phyloP scores from a whole-genome alignment of 345 rosid genomes.

The Ailanthus altissimus region DNA sequence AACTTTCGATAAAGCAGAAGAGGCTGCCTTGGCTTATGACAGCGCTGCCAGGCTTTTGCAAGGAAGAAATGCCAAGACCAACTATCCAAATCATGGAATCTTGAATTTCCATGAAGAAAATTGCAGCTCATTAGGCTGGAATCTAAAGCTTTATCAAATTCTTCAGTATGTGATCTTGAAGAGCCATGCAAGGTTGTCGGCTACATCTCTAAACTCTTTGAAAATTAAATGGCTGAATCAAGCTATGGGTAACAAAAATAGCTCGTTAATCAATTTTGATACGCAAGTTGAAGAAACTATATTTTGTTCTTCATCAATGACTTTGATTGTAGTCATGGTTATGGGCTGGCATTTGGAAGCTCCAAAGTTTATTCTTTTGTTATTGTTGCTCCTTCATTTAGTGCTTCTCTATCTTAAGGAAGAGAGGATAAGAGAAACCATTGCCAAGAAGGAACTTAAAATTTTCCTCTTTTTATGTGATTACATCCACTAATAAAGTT shows the following conservation, averaged over 20 bases:
- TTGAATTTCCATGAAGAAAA: slow-evolving; percentile 19
- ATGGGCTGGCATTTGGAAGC: slow-evolving; percentile 36
- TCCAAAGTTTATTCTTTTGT: slow-evolving; percentile 67
- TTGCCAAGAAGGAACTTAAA: background rate
- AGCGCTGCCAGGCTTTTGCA: slow-evolving; percentile 47
- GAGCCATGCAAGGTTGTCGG: slow-evolving; percentile 34
- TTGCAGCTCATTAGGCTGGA: slow-evolving; percentile 16
- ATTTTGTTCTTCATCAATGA: slow-evolving; percentile 34
- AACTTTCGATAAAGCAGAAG: slow-evolving; percentile 48
- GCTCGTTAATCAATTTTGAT: slow-evolving; percentile 14
- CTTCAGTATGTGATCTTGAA: slow-evolving; percentile 40
- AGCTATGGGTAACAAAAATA: background rate
- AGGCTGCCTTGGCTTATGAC: slow-evolving; percentile 57
- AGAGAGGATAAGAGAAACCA: background rate
- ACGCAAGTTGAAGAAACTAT: slow-evolving; percentile 41
- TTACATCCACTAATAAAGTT: background rate
- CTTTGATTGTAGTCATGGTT: slow-evolving; percentile 11
- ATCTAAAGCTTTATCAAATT: slow-evolving; percentile 38
- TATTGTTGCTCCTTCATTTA: slow-evolving; percentile 54
- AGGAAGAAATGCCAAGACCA: slow-evolving; percentile 54
- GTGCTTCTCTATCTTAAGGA: slow-evolving; percentile 23
- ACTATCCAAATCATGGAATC: slow-evolving; percentile 28
- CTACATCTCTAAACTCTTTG: background rate
- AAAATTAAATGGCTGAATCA: slow-evolving; percentile 10
- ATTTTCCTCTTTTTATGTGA: background rate